Evolutionary conservation across 192 early-diverging fungal genomes (phyloP).

Genomic region (Jimgerdemannia lactiflua): DNA sequence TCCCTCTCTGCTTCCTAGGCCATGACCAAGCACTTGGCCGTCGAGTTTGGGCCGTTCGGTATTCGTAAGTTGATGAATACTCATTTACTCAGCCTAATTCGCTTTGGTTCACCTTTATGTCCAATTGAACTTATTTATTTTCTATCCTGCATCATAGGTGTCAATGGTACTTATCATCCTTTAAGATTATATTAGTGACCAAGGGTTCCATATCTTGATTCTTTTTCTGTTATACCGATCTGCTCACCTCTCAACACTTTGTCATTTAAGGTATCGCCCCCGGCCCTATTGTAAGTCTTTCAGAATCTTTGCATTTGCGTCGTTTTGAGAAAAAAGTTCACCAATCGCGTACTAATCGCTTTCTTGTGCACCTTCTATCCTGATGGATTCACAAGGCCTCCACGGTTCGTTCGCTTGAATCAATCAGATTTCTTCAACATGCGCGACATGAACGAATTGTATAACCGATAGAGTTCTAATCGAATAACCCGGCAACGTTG

Average conservation of each 20-base stretch:
- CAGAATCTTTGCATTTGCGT: slow-evolving; percentile 28
- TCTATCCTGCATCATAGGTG: slow-evolving; percentile 5
- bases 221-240: background rate
- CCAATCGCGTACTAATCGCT: background rate
- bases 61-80: slow-evolving; percentile 42
- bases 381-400: background rate
- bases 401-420: background rate
- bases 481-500: too few relatives aligned
- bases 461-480: too few relatives aligned
- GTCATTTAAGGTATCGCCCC: slow-evolving; percentile 62
- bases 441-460: too few relatives aligned
- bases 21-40: slow-evolving; percentile 56
- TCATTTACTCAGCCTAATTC: background rate
- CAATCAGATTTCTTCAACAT: too few relatives aligned
- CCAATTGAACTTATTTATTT: background rate
- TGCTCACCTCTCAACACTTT: background rate
- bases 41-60: slow-evolving; percentile 70
- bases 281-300: slow-evolving; percentile 46
- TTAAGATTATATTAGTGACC: too few relatives aligned
- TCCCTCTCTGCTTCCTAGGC: slow-evolving; percentile 47
- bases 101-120: background rate
- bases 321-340: slow-evolving; percentile 25
- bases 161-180: slow-evolving; percentile 9
- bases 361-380: background rate
- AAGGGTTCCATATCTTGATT: too few relatives aligned